Conservation (phyloP, 106 monocot genomes). For the Acorus calamus region DNA sequence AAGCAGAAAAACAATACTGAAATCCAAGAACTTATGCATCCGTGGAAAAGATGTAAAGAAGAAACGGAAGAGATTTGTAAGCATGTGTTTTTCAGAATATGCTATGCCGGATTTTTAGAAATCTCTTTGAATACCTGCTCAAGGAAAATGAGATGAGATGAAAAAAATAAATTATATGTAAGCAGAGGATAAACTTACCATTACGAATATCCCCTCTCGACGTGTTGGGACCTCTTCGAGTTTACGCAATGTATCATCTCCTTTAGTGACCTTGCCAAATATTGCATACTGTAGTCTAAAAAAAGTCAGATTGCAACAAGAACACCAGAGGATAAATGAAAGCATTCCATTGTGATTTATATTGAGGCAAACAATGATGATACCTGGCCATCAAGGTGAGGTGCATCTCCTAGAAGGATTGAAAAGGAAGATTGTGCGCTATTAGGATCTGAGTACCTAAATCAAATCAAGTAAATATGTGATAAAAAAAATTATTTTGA, state of each 20-base stretch:
- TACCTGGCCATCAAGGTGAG: constrained; percentile 95
- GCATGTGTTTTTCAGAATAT: no score
- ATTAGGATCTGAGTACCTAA: constrained; percentile 82
- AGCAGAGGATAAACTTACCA: constrained; percentile 37
- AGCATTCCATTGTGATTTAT: no score
- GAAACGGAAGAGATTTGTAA: no score
- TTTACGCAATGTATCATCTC: constrained; percentile 78
- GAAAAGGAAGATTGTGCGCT: constrained; percentile 87
- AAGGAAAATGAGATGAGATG: neutral
- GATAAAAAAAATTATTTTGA: neutral
- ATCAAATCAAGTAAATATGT: constrained; percentile 2
- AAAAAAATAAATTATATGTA: no score
- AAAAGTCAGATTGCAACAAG: neutral
- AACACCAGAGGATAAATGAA: no score
- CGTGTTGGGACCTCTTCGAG: constrained; percentile 90
- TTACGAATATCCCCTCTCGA: constrained; percentile 94
- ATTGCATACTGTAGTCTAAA: constrained; percentile 70
- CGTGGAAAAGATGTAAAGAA: no score
- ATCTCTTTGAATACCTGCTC: no score
- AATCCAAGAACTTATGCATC: no score
- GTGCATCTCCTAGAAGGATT: constrained; percentile 87
- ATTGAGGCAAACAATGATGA: neutral
- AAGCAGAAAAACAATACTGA: no score
- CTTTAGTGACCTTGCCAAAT: constrained; percentile 89
- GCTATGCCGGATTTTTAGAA: no score